Evolutionary conservation across 75 land plant species (phyloP).

Genomic region (Gnetum montanum): DNA sequence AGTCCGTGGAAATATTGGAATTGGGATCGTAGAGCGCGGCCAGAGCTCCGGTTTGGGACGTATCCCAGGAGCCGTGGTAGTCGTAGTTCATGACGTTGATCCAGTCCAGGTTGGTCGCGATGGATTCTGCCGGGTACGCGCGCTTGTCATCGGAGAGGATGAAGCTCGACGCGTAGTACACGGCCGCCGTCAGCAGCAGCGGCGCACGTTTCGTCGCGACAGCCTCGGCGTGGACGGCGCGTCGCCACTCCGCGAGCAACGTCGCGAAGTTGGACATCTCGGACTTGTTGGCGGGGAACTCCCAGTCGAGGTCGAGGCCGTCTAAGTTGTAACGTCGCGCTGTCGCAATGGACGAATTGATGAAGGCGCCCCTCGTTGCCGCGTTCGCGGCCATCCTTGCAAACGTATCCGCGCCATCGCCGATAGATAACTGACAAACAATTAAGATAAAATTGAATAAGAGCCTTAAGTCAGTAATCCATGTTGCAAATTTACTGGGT

Average conservation of each 20-base stretch:
- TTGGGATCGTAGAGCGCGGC: conserved; percentile 39
- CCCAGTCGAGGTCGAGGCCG: conserved; percentile 79
- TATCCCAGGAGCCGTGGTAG: conserved; percentile 53
- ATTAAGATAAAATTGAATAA: no score
- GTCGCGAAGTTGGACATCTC: conserved; percentile 40
- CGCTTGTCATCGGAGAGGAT: not conserved
- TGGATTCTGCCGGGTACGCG: conserved; percentile 34
- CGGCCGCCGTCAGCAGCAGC: conserved; percentile 59
- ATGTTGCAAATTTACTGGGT: no score
- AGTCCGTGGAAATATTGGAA: conserved; percentile 26
- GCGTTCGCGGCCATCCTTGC: conserved; percentile 14
- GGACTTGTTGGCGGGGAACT: conserved; percentile 26
- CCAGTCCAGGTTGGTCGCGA: conserved; percentile 37
- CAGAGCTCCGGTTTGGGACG: conserved; percentile 34
- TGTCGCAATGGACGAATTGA: conserved; percentile 23
- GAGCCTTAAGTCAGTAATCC: not conserved
- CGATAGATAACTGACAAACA: no score
- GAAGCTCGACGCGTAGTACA: conserved; percentile 22
- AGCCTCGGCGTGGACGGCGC: conserved; percentile 19
- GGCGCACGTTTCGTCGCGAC: conserved; percentile 1
- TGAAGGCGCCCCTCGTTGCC: conserved; percentile 17
- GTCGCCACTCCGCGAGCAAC: conserved; percentile 45
- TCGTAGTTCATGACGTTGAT: conserved; percentile 54
- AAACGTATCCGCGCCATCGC: conserved; percentile 32
- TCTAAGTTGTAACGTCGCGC: conserved; percentile 47